Evolutionary conservation across 305 asterid species (phyloP).

Genomic region (Lippia alba): DNA sequence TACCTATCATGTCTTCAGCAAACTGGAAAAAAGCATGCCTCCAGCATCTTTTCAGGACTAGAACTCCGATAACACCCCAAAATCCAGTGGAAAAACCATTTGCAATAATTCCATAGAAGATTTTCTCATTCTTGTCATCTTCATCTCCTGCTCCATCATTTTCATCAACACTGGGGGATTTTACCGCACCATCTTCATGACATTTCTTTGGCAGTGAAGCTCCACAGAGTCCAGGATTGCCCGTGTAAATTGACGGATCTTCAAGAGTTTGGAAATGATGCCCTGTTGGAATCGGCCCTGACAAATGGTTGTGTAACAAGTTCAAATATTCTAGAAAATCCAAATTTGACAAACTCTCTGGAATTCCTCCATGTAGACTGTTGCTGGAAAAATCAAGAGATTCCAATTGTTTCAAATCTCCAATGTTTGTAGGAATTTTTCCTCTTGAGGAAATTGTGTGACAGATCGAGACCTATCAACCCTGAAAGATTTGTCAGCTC

Average conservation of each 20-base stretch:
- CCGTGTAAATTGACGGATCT: neutral
- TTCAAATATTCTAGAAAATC: neutral
- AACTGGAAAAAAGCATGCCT: neutral
- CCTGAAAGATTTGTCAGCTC: neutral
- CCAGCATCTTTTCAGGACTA: neutral
- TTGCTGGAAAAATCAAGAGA: neutral
- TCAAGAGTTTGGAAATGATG: conserved; percentile 18
- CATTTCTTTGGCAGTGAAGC: conserved; percentile 2
- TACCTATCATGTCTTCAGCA: neutral
- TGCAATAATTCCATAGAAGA: neutral
- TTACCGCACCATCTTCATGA: neutral
- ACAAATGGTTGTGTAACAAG: neutral
- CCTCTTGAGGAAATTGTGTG: neutral
- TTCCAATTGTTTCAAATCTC: neutral
- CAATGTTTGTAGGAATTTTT: neutral
- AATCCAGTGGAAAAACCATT: neutral
- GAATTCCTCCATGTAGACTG: neutral
- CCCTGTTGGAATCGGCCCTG: neutral
- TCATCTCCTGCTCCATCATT: neutral
- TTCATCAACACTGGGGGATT: neutral
- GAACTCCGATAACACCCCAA: neutral
- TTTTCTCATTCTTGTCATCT: neutral
- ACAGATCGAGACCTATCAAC: neutral
- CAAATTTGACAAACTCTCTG: neutral
- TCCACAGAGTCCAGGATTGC: conserved; percentile 21